Base-by-base conservation (phyloP, 228 moss, liverwort and hornwort genomes). In the Sphagnum fallax region DNA sequence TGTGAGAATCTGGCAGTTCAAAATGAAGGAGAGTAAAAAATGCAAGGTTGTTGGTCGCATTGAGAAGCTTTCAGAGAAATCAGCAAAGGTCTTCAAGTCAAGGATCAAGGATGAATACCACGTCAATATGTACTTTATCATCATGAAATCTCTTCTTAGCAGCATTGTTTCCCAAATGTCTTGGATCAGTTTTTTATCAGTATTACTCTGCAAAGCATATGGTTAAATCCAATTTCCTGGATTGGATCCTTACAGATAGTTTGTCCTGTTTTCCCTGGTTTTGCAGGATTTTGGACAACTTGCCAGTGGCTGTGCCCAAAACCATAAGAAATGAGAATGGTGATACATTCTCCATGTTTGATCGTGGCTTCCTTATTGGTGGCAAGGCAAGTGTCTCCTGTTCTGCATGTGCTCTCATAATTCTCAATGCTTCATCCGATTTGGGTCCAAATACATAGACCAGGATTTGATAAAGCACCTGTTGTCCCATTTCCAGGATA, bases 201-300 rank as follows among this genome's bases (percentile, higher is more conserved):
- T 32, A 32, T 32, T 32, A 32, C 32, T 3, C 32, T 32, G 32
- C 32, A 32, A 32, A 32, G 32, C 2, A 32, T 32, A 32, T 32
- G 32, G 32, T 32, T 32, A 3, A 32, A 32, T 2, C 32, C 32
- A 32, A 32, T 32, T 32, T 32, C 32, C 32, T 32, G 2, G 32
- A 32, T 32, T 32, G 32, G 32, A 32, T 32, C 32, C 32, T 32
- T 32, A 32, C 32, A 32, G 32, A 32, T 32, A 1, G 32, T 32
- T 32, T 32, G 32, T 32, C 32, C 32, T 32, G 32, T 32, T 2
- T 32, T 32, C 32, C 32, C 12, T 55, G 55, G 12, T 8, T 0
- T 48, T 67, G 52, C 80, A 90, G 90, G 88, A 95, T 95, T 68
- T 72, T 95, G 78, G 95, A 95, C 78, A 95, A 95, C 77, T 74